Percentiles rank a stretch among this genome's conserved stretches.
phyloP scores from a whole-genome alignment of 495 filamentous ascomycete species.

The Talaromyces adpressus region DNA sequence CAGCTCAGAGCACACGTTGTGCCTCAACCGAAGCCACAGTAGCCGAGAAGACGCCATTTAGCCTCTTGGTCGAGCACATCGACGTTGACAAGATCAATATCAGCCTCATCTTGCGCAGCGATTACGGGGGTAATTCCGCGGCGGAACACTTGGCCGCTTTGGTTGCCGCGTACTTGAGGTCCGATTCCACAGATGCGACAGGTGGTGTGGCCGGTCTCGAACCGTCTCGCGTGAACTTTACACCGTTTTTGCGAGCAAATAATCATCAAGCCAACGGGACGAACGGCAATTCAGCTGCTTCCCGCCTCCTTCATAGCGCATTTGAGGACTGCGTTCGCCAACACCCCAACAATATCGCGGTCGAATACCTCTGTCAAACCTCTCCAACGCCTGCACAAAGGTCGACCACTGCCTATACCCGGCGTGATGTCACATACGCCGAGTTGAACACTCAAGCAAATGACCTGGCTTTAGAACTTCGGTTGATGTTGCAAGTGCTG shows the following conservation, averaged over 20 bases:
- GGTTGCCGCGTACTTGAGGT: background rate
- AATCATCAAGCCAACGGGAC: background rate
- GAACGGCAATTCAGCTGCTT: background rate
- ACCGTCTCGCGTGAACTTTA: background rate
- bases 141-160: background rate
- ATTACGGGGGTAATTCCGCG: background rate
- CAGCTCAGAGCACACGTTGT: background rate
- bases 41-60: background rate
- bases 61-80: background rate
- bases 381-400: background rate
- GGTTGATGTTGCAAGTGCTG: background rate
- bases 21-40: background rate
- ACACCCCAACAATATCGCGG: background rate
- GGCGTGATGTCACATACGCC: background rate
- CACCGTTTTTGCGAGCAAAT: background rate
- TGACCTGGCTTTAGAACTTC: background rate
- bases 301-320: background rate
- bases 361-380: background rate
- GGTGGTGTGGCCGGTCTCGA: background rate
- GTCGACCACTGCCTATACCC: background rate
- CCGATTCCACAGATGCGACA: background rate
- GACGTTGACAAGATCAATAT: background rate
- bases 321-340: background rate
- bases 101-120: background rate
- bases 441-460: slow-evolving; percentile 2